Conservation (phyloP, 2,329 filamentous ascomycete genomes). For the Hypoxylon sp. region DNA sequence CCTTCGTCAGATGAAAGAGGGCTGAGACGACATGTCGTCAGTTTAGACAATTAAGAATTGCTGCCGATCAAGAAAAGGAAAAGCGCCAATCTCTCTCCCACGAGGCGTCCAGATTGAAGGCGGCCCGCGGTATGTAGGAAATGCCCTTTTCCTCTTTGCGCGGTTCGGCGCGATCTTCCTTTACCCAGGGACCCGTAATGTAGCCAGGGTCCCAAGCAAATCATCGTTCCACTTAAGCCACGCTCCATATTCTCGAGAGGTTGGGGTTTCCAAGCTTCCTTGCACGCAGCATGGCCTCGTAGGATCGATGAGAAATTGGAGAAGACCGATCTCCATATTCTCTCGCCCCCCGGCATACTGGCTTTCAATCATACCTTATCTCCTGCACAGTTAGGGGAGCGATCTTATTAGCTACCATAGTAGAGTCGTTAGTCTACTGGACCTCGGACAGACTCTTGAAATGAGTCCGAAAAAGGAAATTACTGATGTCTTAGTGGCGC, state of each 20-base stretch:
- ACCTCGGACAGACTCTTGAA: constrained; percentile 34
- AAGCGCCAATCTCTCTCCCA: constrained; percentile 41
- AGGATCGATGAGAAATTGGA: constrained; percentile 43
- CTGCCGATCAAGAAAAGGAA: constrained; percentile 39
- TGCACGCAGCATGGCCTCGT: constrained; percentile 30
- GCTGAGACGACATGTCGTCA: constrained; percentile 40
- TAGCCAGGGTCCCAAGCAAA: constrained; percentile 34
- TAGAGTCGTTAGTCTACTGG: constrained; percentile 8
- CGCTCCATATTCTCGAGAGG: constrained; percentile 38
- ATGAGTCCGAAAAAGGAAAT: constrained; percentile 34
- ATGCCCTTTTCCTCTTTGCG: constrained; percentile 35
- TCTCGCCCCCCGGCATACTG: constrained; percentile 2
- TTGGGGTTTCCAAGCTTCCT: constrained; percentile 38
- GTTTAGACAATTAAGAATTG: constrained; percentile 39
- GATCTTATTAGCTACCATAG: constrained; percentile 7
- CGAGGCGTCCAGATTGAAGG: constrained; percentile 42
- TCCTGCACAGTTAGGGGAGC: constrained; percentile 16
- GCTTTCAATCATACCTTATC: constrained; percentile 21
- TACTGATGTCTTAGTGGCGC: constrained; percentile 31
- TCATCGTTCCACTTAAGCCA: constrained; percentile 40
- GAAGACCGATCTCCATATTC: constrained; percentile 33
- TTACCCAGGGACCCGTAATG: constrained; percentile 12
- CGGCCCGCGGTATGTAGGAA: constrained; percentile 28
- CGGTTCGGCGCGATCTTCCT: constrained; percentile 41
- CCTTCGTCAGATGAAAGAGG: constrained; percentile 13